phyloP scores from a whole-genome alignment of 2,329 filamentous ascomycete genomes.

The Lachnellula hyalina region DNA sequence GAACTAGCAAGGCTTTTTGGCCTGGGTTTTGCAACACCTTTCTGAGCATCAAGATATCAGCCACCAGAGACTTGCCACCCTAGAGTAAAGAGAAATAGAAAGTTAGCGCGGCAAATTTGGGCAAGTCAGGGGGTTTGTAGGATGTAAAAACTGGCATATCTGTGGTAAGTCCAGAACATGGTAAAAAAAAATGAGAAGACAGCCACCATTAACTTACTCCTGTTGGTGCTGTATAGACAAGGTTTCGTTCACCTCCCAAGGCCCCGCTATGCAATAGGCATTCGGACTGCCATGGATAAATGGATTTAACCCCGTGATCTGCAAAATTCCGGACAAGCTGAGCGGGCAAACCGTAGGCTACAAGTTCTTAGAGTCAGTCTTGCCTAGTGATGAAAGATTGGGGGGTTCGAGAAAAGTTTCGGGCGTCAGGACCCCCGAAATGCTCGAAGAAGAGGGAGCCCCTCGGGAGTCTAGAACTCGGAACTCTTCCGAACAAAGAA shows the following conservation, averaged over 20 bases:
- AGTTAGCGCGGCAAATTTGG: not conserved
- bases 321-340: slow-evolving; percentile 60
- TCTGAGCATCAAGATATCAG: slow-evolving; percentile 68
- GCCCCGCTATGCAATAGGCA: slow-evolving; percentile 65
- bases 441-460: no score
- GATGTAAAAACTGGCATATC: not conserved
- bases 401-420: no score
- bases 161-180: not conserved
- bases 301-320: slow-evolving; percentile 61
- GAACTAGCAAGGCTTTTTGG: slow-evolving; percentile 65
- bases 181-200: not conserved
- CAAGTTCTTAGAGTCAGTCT: no score
- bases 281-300: slow-evolving; percentile 76
- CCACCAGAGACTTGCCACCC: slow-evolving; percentile 72
- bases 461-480: no score
- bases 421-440: no score
- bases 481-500: no score
- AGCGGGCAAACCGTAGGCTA: slow-evolving; percentile 54
- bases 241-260: slow-evolving; percentile 58
- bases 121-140: not conserved
- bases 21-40: slow-evolving; percentile 57
- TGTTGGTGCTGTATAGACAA: slow-evolving; percentile 76
- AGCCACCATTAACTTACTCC: slow-evolving; percentile 35
- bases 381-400: no score
- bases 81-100: not conserved